Evolutionary conservation across 768 basidiomycete species (phyloP).

Genomic region (Russula sp.): DNA sequence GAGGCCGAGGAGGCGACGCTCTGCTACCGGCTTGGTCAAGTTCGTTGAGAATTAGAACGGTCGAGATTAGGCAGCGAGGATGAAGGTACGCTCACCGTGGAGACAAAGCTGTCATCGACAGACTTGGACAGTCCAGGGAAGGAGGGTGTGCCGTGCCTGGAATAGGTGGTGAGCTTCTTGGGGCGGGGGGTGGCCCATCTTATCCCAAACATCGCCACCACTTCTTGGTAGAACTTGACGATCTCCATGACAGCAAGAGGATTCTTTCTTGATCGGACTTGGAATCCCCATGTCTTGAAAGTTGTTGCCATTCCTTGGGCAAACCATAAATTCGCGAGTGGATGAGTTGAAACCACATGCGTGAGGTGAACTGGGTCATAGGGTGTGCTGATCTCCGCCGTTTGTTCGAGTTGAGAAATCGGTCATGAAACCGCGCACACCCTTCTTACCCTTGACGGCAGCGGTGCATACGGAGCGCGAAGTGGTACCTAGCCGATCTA

Average conservation of each 20-base stretch:
- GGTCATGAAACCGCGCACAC: slow-evolving; percentile 61
- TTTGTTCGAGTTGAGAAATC: slow-evolving; percentile 76
- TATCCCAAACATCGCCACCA: slow-evolving; percentile 79
- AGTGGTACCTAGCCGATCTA: slow-evolving; percentile 24
- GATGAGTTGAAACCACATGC: slow-evolving; percentile 99
- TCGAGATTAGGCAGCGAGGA: slow-evolving; percentile 61
- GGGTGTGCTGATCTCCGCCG: slow-evolving; percentile 92
- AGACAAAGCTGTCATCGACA: slow-evolving; percentile 52
- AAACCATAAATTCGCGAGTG: slow-evolving; percentile 96
- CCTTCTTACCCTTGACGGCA: slow-evolving; percentile 51
- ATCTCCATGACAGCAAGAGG: slow-evolving; percentile 98
- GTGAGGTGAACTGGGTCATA: slow-evolving; percentile 99
- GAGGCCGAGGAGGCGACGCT: slow-evolving; percentile 39
- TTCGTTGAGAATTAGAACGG: slow-evolving; percentile 83
- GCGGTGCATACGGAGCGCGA: too few species aligned
- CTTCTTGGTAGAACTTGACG: slow-evolving; percentile 97
- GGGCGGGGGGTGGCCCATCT: slow-evolving; percentile 53
- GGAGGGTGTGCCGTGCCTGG: slow-evolving; percentile 19
- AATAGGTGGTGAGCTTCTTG: slow-evolving; percentile 27
- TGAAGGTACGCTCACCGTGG: slow-evolving; percentile 47
- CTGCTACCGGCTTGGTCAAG: slow-evolving; percentile 41
- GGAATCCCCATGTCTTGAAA: slow-evolving; percentile 92
- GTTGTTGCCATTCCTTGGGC: slow-evolving; percentile 98
- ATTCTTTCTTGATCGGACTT: slow-evolving; percentile 94
- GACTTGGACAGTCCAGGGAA: slow-evolving; percentile 36